These are phyloP conservation scores for Ulmus americana DNA, from an alignment of 331 rosid genomes.

Conservation along the genomic window DNA sequence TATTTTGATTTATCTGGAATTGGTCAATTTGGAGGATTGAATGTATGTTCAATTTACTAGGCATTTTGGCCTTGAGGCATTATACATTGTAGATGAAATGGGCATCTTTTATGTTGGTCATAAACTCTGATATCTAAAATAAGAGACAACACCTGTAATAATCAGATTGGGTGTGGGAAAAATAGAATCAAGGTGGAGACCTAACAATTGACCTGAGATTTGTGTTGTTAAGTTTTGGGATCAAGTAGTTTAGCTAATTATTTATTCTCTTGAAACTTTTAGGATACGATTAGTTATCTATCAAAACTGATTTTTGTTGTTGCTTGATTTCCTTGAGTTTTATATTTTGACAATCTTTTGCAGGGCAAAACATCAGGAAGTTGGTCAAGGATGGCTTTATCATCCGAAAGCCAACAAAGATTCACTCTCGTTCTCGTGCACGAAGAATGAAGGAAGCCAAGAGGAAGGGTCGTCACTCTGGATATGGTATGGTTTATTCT, in stretches of 20 bases:
- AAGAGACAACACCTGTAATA: neutral
- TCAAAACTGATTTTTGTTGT: neutral
- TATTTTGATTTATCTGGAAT: neutral
- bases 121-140: too few relatives aligned
- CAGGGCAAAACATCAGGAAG: constrained; percentile 50
- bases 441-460: constrained; percentile 47
- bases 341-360: neutral
- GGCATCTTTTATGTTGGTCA: too few relatives aligned
- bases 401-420: constrained; percentile 47
- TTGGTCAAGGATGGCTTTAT: constrained; percentile 48
- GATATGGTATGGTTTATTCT: constrained; percentile 26
- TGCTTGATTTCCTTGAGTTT: neutral
- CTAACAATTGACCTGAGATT: neutral
- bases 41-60: too few relatives aligned
- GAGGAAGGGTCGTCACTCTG: constrained; percentile 56
- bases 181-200: neutral
- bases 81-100: too few relatives aligned
- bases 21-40: neutral
- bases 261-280: neutral
- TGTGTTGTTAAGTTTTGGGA: neutral
- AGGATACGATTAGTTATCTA: neutral
- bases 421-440: constrained; percentile 48
- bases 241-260: neutral
- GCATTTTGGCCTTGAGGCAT: too few relatives aligned
- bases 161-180: neutral